Percentiles rank a stretch among this genome's conserved stretches.
Conservation (phyloP, 805 yeast species). For the Candida anglica region DNA sequence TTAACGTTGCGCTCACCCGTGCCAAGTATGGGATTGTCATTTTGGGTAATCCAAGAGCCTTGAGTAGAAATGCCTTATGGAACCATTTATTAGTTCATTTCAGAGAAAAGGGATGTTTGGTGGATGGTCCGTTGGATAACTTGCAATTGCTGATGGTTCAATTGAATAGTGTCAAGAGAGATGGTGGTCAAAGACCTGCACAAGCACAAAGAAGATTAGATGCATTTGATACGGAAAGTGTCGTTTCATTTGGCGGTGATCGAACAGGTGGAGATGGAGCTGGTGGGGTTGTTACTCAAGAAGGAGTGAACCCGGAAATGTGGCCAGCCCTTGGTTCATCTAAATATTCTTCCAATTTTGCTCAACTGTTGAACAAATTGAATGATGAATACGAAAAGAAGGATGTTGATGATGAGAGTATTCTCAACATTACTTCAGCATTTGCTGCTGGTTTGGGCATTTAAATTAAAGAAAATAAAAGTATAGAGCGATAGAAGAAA, state of each 20-base stretch:
- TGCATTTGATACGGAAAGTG: slow-evolving; percentile 25
- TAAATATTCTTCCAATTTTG: slow-evolving; percentile 24
- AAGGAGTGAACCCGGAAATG: slow-evolving; percentile 7
- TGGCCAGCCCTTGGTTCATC: slow-evolving; percentile 27
- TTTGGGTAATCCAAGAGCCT: slow-evolving; percentile 79
- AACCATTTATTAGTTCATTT: slow-evolving; percentile 70
- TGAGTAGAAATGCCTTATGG: slow-evolving; percentile 74
- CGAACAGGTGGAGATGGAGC: slow-evolving; percentile 1
- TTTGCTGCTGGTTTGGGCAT: slow-evolving; percentile 27
- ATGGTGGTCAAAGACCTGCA: slow-evolving; percentile 2
- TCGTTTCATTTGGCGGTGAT: slow-evolving; percentile 18
- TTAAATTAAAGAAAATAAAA: slow-evolving; percentile 3
- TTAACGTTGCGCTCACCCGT: slow-evolving; percentile 42
- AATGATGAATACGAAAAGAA: slow-evolving; percentile 8
- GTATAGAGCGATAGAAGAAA: no score
- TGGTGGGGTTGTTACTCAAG: no score
- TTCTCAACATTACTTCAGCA: slow-evolving; percentile 33
- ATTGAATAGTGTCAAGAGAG: slow-evolving; percentile 17
- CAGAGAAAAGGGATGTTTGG: slow-evolving; percentile 81
- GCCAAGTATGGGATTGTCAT: slow-evolving; percentile 45
- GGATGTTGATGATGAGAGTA: slow-evolving; percentile 25
- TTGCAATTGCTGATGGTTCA: slow-evolving; percentile 70
- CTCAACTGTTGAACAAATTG: slow-evolving; percentile 21
- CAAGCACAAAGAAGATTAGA: slow-evolving; percentile 2
- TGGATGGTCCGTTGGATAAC: slow-evolving; percentile 83